A percentile compares a stretch with the other conserved stretches of the same genome.
Conservation (phyloP, 352 stramenopile species). For the Phytopythium boreale region DNA sequence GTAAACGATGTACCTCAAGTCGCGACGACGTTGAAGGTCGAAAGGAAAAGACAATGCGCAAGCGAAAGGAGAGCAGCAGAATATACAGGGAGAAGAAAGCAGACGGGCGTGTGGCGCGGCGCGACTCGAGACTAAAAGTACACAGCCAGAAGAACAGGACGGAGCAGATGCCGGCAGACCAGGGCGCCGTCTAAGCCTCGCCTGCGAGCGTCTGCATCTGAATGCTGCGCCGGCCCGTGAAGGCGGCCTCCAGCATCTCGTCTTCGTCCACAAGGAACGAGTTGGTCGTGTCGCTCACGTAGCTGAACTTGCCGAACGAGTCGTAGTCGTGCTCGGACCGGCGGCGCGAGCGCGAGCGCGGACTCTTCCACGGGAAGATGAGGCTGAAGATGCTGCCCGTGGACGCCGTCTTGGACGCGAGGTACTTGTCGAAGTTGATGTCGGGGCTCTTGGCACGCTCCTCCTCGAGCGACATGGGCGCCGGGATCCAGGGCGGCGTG, state of each 20-base stretch:
- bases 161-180: background rate
- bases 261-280: slow-evolving; percentile 89
- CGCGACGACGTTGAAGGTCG: background rate
- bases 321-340: slow-evolving; percentile 62
- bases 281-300: slow-evolving; percentile 86
- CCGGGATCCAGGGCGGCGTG: slow-evolving; percentile 65
- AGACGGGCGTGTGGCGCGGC: background rate
- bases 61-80: background rate
- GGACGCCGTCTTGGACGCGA: slow-evolving; percentile 77
- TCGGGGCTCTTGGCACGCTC: slow-evolving; percentile 74
- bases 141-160: slow-evolving; percentile 2
- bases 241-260: slow-evolving; percentile 84
- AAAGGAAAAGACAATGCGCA: slow-evolving; percentile 1
- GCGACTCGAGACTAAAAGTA: slow-evolving; percentile 10
- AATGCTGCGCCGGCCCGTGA: slow-evolving; percentile 76
- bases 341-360: slow-evolving; percentile 41
- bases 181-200: slow-evolving; percentile 40
- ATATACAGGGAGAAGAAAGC: background rate
- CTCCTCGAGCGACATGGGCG: slow-evolving; percentile 66
- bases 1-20: background rate
- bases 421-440: slow-evolving; percentile 86
- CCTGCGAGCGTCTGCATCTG: slow-evolving; percentile 78
- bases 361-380: slow-evolving; percentile 76
- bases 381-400: slow-evolving; percentile 82
- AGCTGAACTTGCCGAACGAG: slow-evolving; percentile 86